phyloP scores from a whole-genome alignment of 1,284 basidiomycete genomes.

The Leccinum huronense region DNA sequence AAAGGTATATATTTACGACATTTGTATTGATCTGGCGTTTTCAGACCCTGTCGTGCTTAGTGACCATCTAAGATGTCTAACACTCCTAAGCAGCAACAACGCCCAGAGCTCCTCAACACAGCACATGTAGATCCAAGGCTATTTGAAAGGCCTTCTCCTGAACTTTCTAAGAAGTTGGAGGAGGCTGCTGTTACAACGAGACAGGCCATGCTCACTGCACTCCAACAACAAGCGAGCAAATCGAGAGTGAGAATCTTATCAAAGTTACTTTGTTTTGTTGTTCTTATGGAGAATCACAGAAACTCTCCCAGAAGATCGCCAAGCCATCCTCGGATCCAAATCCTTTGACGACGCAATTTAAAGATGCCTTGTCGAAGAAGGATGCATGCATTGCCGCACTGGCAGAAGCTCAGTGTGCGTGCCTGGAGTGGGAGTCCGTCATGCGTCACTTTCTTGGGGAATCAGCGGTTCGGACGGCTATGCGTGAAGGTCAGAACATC shows the following conservation, averaged over 20 bases:
- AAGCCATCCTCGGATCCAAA: background rate
- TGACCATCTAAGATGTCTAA: background rate
- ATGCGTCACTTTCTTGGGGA: background rate
- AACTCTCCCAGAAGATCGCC: background rate
- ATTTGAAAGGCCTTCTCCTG: background rate
- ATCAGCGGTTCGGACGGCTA: too few species aligned
- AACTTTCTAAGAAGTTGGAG: background rate
- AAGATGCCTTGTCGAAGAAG: background rate
- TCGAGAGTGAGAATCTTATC: background rate
- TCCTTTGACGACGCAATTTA: background rate
- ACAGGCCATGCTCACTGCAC: background rate
- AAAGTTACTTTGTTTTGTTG: background rate
- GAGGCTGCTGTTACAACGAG: background rate
- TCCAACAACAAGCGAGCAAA: background rate
- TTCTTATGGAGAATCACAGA: background rate
- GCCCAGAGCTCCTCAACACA: background rate
- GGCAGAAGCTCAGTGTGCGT: background rate
- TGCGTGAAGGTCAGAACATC: too few species aligned
- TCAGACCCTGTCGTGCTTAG: background rate
- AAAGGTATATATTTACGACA: background rate
- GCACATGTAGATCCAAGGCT: background rate
- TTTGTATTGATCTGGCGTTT: background rate
- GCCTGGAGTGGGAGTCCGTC: background rate
- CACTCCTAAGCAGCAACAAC: background rate
- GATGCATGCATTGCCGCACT: background rate